These are phyloP conservation scores for Cryptococcus hybrid DNA, from an alignment of 1,284 basidiomycete genomes.

Conservation along the genomic window DNA sequence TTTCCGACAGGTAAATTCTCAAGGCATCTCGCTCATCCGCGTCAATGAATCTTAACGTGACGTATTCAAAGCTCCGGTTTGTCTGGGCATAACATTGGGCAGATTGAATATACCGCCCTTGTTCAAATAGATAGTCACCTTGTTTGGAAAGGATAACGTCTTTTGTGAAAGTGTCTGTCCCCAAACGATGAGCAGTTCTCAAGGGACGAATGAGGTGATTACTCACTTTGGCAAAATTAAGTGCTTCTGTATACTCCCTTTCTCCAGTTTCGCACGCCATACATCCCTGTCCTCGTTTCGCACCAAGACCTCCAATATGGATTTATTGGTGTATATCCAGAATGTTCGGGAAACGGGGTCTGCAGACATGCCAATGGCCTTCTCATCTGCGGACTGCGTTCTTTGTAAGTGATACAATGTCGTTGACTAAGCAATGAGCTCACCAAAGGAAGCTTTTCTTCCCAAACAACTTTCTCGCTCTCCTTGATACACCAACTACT, in stretches of 20 bases:
- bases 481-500: conserved; percentile 76
- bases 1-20: conserved; percentile 82
- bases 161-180: conserved; percentile 75
- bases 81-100: conserved; percentile 90
- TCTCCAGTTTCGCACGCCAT: conserved; percentile 86
- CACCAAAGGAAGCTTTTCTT: conserved; percentile 78
- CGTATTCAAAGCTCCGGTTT: conserved; percentile 86
- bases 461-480: conserved; percentile 78
- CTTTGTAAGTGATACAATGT: neutral
- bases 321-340: conserved; percentile 90
- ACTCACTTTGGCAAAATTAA: conserved; percentile 75
- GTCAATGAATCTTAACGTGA: conserved; percentile 86
- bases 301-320: conserved; percentile 84
- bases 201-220: neutral
- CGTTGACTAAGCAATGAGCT: conserved; percentile 26
- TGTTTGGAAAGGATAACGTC: conserved; percentile 82
- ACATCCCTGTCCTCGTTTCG: conserved; percentile 89
- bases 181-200: neutral
- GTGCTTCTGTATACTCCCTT: conserved; percentile 74
- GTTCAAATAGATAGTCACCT: conserved; percentile 77
- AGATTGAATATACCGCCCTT: conserved; percentile 82
- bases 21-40: conserved; percentile 88
- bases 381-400: conserved; percentile 66
- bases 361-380: conserved; percentile 67
- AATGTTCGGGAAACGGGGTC: conserved; percentile 87